A percentile compares a stretch with the other conserved stretches of the same genome.
Evolutionary conservation across 2,329 filamentous ascomycete species (phyloP).

Genomic region (Penicillium psychrosexuale): DNA sequence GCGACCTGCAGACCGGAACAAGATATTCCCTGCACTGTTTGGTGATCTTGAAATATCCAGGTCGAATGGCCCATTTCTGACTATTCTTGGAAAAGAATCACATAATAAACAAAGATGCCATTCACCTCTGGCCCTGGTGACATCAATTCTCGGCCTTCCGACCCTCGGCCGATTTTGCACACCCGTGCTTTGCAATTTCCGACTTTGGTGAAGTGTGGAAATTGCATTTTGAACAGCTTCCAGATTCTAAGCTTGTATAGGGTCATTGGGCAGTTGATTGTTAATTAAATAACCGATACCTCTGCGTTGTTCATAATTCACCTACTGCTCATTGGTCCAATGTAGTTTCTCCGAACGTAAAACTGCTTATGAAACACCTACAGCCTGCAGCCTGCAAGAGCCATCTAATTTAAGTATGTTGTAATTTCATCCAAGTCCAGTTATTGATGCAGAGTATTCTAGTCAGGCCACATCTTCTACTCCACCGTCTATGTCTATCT

Average conservation of each 20-base stretch:
- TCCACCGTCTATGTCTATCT: background rate
- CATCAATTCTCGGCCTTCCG: background rate
- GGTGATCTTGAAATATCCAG: background rate
- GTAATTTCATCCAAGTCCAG: background rate
- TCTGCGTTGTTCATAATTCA: background rate
- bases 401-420: background rate
- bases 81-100: background rate
- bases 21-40: slow-evolving; percentile 8
- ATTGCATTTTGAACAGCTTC: background rate
- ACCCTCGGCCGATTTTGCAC: background rate
- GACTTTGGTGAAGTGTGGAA: background rate
- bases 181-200: slow-evolving; percentile 2
- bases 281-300: background rate
- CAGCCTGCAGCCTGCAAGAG: background rate
- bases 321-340: background rate
- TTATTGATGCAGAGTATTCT: background rate
- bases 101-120: background rate
- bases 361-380: slow-evolving; percentile 6
- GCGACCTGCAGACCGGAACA: slow-evolving; percentile 11
- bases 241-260: background rate
- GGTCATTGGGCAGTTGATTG: background rate
- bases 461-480: background rate
- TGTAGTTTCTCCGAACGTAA: background rate
- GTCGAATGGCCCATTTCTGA: background rate
- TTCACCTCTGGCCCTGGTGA: background rate